Conservation (phyloP, 768 basidiomycete species). For the Mycena sanguinolenta region DNA sequence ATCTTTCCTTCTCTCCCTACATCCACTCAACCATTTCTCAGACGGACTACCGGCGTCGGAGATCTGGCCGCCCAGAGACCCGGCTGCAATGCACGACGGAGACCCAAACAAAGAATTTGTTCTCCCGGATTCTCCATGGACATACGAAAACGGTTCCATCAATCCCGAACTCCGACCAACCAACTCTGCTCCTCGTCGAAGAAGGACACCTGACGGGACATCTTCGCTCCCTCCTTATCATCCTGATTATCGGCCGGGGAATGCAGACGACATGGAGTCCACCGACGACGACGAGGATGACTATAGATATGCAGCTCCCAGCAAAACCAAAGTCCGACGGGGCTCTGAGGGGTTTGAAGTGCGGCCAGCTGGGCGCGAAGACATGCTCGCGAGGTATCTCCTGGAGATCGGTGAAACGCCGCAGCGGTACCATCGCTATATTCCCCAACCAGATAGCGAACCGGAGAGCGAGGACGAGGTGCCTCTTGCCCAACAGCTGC, state of each 20-base stretch:
- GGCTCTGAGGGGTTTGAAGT: slow-evolving; percentile 92
- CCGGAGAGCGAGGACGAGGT: slow-evolving; percentile 52
- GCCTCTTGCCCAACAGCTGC: slow-evolving; percentile 20
- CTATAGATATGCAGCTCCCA: slow-evolving; percentile 36
- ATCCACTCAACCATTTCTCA: slow-evolving; percentile 18
- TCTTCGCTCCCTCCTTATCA: slow-evolving; percentile 82
- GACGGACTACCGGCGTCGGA: slow-evolving; percentile 42
- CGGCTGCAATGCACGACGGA: slow-evolving; percentile 50
- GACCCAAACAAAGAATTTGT: slow-evolving; percentile 54
- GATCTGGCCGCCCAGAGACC: slow-evolving; percentile 86
- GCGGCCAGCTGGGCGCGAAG: slow-evolving; percentile 70
- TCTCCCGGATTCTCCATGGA: slow-evolving; percentile 83
- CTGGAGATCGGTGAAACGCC: slow-evolving; percentile 65
- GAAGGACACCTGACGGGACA: slow-evolving; percentile 46
- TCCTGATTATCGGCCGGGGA: slow-evolving; percentile 67
- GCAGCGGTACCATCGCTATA: slow-evolving; percentile 77
- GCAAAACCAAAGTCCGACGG: slow-evolving; percentile 59
- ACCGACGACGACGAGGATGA: slow-evolving; percentile 45
- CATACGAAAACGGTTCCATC: slow-evolving; percentile 80
- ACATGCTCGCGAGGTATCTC: slow-evolving; percentile 72
- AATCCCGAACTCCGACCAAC: slow-evolving; percentile 84
- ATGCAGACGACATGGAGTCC: slow-evolving; percentile 45
- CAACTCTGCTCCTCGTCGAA: slow-evolving; percentile 50
- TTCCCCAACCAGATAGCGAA: slow-evolving; percentile 66
- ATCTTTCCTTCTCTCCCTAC: slow-evolving; percentile 19